phyloP scores from a whole-genome alignment of 2,329 filamentous ascomycete species.

The Magnaporthiopsis incrustans region DNA sequence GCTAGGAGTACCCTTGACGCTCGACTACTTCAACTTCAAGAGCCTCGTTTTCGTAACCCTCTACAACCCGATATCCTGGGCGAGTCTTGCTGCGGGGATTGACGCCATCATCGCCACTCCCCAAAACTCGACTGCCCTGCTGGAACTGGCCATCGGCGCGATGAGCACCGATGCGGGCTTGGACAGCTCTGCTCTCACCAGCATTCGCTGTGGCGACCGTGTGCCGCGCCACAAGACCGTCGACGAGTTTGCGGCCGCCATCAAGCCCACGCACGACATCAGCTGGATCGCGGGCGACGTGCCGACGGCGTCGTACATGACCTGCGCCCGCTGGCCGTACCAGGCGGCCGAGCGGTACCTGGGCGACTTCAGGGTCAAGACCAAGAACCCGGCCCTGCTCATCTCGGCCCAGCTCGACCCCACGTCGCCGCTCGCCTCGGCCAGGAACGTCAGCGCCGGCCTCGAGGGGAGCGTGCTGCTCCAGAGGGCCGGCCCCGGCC shows the following conservation, averaged over 20 bases:
- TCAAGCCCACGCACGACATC: constrained; percentile 10
- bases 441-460: constrained; percentile 17
- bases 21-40: constrained; percentile 18
- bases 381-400: constrained; percentile 20
- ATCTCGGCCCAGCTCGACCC: constrained; percentile 22
- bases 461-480: constrained; percentile 22
- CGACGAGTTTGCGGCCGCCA: constrained; percentile 7
- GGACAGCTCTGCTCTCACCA: not conserved
- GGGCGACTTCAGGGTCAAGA: constrained; percentile 17
- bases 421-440: constrained; percentile 22
- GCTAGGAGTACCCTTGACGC: constrained; percentile 9
- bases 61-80: constrained; percentile 13
- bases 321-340: constrained; percentile 21
- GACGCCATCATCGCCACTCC: constrained; percentile 8
- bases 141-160: not conserved
- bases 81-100: constrained; percentile 5
- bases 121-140: not conserved
- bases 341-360: constrained; percentile 18
- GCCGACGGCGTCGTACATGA: constrained; percentile 11
- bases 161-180: not conserved
- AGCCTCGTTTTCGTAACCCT: constrained; percentile 14
- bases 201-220: constrained; percentile 13
- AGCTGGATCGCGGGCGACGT: constrained; percentile 15
- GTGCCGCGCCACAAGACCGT: constrained; percentile 3
- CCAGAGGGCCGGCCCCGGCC: constrained; percentile 18